Base-by-base conservation (phyloP, 805 yeast genomes). In the Metschnikowia kunwiensis region DNA sequence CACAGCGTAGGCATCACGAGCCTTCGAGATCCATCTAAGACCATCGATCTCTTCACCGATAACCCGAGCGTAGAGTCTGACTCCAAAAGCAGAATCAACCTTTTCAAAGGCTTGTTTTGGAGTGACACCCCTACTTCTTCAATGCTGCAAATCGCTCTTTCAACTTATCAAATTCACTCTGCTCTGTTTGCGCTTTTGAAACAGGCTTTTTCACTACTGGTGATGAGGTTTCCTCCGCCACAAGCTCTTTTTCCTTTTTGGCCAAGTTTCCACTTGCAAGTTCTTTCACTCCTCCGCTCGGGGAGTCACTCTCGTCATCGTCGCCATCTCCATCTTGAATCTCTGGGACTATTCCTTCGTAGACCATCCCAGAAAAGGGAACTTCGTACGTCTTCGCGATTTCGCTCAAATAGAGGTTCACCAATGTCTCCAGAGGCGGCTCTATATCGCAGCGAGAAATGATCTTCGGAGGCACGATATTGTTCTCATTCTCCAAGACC, bases 371-470 rank as follows among this genome's bases (percentile, higher is more conserved):
- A 21, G 86, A 78, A 50, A 78, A 88, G 1, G 87, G 83, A 0
- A 80, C 93, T 15, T 73, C 71, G 52, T 88, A 87, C 0, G 95
- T 84, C 34, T 69, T 69, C 1, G 95, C 95, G 43, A 87, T 87
- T 53, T 87, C 96, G 36, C 74, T 65, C 43, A 88, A 64, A 51
- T 88, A 88, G 41, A 84, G 58, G 11, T 72, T 69, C 1, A 87
- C 93, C 37, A 87, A 66, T 16, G 71, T 77, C 27, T 68, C 71
- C 4, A 72, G 58, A 1, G 95, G 96, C 5, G 93, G 78, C 35
- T 74, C 77, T 3, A 81, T 75, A 12, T 74, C 65, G 40, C 93
- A 80, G 43, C 88, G 63, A 28, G 70, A 70, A 11, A 73, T 49
- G 5, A 87, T 75, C 52, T 81, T 82, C n/a, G 72, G 77, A 0